These are phyloP conservation scores for Podosphaera leucotricha DNA, from an alignment of 2,329 filamentous ascomycete species.

Conservation along the genomic window DNA sequence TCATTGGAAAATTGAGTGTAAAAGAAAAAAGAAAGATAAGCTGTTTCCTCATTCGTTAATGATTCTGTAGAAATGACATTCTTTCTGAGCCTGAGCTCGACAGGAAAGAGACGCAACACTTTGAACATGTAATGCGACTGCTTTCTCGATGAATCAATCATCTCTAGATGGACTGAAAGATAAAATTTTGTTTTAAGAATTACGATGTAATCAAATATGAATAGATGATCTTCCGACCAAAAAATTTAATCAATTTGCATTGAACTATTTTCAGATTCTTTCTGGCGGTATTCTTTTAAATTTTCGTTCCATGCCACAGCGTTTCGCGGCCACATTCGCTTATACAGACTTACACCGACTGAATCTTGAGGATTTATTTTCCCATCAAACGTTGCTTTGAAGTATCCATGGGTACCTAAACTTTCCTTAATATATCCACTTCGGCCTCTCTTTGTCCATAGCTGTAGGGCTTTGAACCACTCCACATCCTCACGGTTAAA, in stretches of 20 bases:
- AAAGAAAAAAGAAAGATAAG: no score
- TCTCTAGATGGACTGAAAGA: no score
- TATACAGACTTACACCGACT: slow-evolving; percentile 73
- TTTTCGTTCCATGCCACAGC: slow-evolving; percentile 21
- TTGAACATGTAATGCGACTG: no score
- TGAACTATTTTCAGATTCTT: slow-evolving; percentile 3
- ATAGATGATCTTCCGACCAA: no score
- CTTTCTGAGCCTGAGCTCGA: no score
- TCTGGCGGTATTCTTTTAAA: slow-evolving; percentile 2
- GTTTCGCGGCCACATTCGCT: slow-evolving; percentile 58
- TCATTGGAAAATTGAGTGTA: no score
- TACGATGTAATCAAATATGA: no score
- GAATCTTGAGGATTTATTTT: slow-evolving; percentile 91
- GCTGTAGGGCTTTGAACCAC: slow-evolving; percentile 90
- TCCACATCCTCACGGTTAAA: slow-evolving; percentile 88
- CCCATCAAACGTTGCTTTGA: slow-evolving; percentile 94
- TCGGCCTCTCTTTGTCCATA: slow-evolving; percentile 80
- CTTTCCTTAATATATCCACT: slow-evolving; percentile 85
- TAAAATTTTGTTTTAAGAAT: no score
- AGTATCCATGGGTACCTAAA: slow-evolving; percentile 94
- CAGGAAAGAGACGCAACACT: no score
- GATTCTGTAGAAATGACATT: no score
- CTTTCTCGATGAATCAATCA: no score
- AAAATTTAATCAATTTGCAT: slow-evolving; percentile 5
- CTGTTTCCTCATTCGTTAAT: no score